phyloP scores from a whole-genome alignment of 2,329 filamentous ascomycete species.

The Cladosporium sp. region DNA sequence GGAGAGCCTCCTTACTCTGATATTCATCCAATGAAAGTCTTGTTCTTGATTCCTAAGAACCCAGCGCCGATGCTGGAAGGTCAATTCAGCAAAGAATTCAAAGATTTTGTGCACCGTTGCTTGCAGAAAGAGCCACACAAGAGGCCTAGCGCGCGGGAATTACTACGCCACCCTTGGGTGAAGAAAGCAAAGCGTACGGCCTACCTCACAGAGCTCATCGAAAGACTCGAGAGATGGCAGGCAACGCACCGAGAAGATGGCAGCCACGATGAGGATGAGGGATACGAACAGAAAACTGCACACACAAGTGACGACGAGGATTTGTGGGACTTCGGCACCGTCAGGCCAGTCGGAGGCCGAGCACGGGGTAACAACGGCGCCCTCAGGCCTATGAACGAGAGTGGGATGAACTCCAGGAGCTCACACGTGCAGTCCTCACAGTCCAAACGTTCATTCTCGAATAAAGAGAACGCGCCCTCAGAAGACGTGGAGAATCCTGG shows the following conservation, averaged over 20 bases:
- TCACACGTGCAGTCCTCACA: constrained; percentile 43
- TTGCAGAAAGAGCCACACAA: constrained; percentile 87
- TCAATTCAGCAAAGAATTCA: constrained; percentile 51
- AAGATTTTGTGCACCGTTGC: constrained; percentile 62
- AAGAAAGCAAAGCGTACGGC: constrained; percentile 89
- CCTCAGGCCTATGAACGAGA: constrained; percentile 74
- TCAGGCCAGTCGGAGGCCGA: constrained; percentile 66
- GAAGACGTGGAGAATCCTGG: constrained; percentile 35
- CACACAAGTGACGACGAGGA: constrained; percentile 69
- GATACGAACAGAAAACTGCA: constrained; percentile 46
- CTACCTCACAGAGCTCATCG: constrained; percentile 95
- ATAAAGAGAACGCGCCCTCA: constrained; percentile 36
- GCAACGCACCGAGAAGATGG: constrained; percentile 73
- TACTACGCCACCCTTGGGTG: constrained; percentile 88
- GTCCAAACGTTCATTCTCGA: constrained; percentile 34
- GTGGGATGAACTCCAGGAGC: constrained; percentile 72
- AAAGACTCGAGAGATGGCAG: constrained; percentile 84
- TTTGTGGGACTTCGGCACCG: constrained; percentile 97
- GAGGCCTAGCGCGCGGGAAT: constrained; percentile 79
- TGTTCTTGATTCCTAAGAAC: constrained; percentile 96
- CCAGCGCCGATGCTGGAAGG: constrained; percentile 70
- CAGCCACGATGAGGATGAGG: constrained; percentile 60
- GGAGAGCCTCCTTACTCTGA: constrained; percentile 94
- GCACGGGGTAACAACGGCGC: constrained; percentile 52
- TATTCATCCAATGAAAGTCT: constrained; percentile 97